These are phyloP conservation scores for Boletales sp. DNA, from an alignment of 768 basidiomycete species.

Conservation along the genomic window DNA sequence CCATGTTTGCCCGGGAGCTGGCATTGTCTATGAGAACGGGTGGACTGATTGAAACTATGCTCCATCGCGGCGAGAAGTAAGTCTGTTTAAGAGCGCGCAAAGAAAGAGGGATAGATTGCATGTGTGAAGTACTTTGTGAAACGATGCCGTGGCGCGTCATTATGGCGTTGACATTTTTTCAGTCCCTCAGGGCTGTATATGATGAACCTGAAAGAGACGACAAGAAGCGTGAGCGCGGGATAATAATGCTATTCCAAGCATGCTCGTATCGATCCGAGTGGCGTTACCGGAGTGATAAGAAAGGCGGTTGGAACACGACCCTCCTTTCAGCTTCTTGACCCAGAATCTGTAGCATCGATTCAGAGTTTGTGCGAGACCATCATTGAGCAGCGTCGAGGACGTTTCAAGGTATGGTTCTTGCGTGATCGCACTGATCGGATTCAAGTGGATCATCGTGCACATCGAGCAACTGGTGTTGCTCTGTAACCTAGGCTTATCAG, in stretches of 20 bases:
- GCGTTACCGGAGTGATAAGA: conserved; percentile 19
- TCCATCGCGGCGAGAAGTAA: no score
- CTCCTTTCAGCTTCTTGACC: conserved; percentile 11
- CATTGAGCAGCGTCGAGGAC: conserved; percentile 7
- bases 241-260: not conserved
- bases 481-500: no score
- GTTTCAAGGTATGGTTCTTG: conserved; percentile 11
- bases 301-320: not conserved
- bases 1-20: conserved; percentile 15
- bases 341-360: conserved; percentile 14
- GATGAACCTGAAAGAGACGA: no score
- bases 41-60: no score
- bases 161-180: no score
- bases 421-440: not conserved
- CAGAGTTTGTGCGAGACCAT: conserved; percentile 5
- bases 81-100: no score
- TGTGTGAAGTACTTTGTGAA: no score
- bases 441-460: no score
- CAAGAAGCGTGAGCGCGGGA: not conserved
- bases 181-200: no score
- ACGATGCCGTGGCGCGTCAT: no score
- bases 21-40: conserved; percentile 4
- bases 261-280: conserved; percentile 27
- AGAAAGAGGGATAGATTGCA: no score
- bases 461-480: no score